Base-by-base conservation (phyloP, 2,329 filamentous ascomycete genomes). In the Ophidiomyces ophidiicola region DNA sequence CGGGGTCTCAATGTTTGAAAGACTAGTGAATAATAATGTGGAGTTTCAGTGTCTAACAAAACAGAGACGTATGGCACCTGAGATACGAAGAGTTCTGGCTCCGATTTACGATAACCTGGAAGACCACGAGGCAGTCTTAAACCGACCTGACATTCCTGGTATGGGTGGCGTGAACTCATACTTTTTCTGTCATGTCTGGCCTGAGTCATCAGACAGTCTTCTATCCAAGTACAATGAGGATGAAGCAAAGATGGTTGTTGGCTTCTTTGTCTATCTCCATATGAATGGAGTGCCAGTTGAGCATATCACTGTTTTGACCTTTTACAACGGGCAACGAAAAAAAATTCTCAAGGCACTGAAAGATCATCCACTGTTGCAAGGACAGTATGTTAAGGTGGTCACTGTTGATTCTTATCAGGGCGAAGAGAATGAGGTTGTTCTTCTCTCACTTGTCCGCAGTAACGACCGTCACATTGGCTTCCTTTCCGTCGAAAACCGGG, bases 361-460 rank as follows among this genome's bases (percentile, higher is more conserved):
- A 44, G 52, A 50, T 5, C 58, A 68, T 42, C 52, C 53, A 1
- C 63, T 67, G 36, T 61, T 76, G 31, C 59, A 64, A 40, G 48
- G 56, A n/a, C 45, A 51, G 3, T 56, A 59, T 42, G 52, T 71
- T 49, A 79, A 79, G 2, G 78, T 93, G 1, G 73, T 75, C 23
- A 94, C 86, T 0, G 82, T 94, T 0, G 87, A 94, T 52, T 83
- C 81, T 0, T 94, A 88, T 52, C 86, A 94, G 56, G 86, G 86
- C 8, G 85, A 94, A 50, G 85, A 94, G 54, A 94, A 93, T 45
- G 81, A 87, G 17, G 67, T 94, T 6, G 69, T 94, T 6, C 55
- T 94, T 1, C 63, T 94, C 0, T 93, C 86, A 0, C 64, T 93
- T 0, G 85, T 90, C 2, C 73, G 87, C 30, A 86, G 79, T 46